Base-by-base conservation (phyloP, 257 asterid genomes). In the Przewalskia tangutica region DNA sequence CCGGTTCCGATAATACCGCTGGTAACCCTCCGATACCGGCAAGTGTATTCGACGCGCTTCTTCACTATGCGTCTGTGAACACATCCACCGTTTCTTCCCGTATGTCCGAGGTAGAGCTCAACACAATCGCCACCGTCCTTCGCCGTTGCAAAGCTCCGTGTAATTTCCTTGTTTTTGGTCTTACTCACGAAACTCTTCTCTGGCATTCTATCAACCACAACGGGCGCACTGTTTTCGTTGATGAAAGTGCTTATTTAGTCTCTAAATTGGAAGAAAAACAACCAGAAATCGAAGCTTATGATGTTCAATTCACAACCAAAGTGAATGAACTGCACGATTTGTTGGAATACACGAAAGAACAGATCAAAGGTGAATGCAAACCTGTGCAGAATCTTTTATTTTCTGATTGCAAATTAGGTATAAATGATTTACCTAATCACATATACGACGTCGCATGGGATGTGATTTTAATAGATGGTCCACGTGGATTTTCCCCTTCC, bases 391-490 rank as follows among this genome's bases (percentile, higher is more conserved):
- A 95, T 81, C 92, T 95, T n/a, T 77, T 95, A 23, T 95, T 90
- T 68, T 93, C 98, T 2, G 98, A 95, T 48, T 95, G 98, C 82
- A 90, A 86, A 54, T 66, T 93, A 75, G 98, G 92, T 11, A 71
- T 95, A 0, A 95, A 95, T 83, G 98, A 95, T 80, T 71, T 95
- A 17, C 98, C 98, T 0, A 95, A 95, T 84, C 89, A 95, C 89
- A 58, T 95, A 18, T 95, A 95, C 93, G 98, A 95, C 85, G 92
- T 93, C n/a, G 85, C 93, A 1, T 95, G 98, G 98, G 98, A 95
- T 70, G 86, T 91, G 62, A 93, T 95, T 13, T 38, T 95, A 0
- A 13, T 95, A 1, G 98, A 95, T 56, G 97, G 97, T 0, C 98
- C 98, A 16, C 81, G 86, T 1, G 98, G 98, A 60, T 90, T 67